Evolutionary conservation across 2,329 filamentous ascomycete species (phyloP).

Genomic region (Graphium sp.): DNA sequence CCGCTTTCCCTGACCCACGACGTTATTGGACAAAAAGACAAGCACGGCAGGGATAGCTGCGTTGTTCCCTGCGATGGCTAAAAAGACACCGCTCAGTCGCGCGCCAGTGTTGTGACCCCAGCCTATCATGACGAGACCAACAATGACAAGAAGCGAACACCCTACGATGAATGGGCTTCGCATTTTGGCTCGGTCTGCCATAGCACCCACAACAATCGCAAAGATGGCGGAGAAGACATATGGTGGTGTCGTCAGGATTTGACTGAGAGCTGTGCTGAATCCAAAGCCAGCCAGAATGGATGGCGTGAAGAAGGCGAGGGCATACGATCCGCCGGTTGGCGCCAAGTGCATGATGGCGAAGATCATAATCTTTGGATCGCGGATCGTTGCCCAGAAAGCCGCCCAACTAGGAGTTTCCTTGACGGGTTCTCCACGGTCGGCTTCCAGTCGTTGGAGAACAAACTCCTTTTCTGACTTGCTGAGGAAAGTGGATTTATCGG

Average conservation of each 20-base stretch:
- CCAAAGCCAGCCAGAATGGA: slow-evolving; percentile 1
- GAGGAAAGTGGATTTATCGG: slow-evolving; percentile 51
- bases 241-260: slow-evolving; percentile 2
- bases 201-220: background rate
- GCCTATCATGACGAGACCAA: background rate
- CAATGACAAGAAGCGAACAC: background rate
- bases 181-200: background rate
- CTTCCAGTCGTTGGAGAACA: slow-evolving; percentile 10
- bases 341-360: background rate
- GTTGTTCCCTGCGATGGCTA: background rate
- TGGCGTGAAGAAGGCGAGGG: slow-evolving; percentile 1
- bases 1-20: background rate
- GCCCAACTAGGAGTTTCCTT: background rate
- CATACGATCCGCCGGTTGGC: slow-evolving; percentile 1
- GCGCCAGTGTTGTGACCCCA: background rate
- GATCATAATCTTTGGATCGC: background rate
- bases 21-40: slow-evolving; percentile 2
- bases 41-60: slow-evolving; percentile 1
- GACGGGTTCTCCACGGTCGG: background rate
- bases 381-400: background rate
- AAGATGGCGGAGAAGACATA: background rate
- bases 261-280: slow-evolving; percentile 1
- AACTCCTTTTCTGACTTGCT: slow-evolving; percentile 47
- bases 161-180: background rate
- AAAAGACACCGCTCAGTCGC: background rate